Base-by-base conservation (phyloP, 2,329 filamentous ascomycete genomes). In the Ramularia collo-cygni region DNA sequence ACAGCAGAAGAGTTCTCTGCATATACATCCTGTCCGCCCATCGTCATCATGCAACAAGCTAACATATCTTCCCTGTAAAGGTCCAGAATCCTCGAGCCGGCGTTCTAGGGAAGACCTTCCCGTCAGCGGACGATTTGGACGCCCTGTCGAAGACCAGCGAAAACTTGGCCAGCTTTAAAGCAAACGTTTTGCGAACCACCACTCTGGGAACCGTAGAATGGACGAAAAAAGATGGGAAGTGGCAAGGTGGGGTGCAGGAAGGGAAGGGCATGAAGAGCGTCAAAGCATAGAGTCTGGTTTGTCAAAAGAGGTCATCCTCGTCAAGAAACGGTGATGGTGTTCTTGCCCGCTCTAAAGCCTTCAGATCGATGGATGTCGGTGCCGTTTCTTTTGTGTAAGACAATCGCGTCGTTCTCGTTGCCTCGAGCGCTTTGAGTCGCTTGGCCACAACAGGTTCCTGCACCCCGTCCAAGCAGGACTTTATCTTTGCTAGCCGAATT, bases 131-230 rank as follows among this genome's bases (percentile, higher is more conserved):
- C n/a, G 62, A 66, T 8, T 55, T 66, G 54, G 46, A 55, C 12
- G 43, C 47, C n/a, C 48, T 66, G 13, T 47, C 52, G 10, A 50
- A 50, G 16, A 59, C 60, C 34, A 62, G 61, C 30, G 48, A 51
- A 9, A 63, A 63, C 28, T 47, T 66, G 21, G 51, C 53, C 17
- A 56, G 50, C 35, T 62, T 66, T 54, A 61, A 61, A 42, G 62
- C 57, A 8, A 64, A 56, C 30, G 53, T 66, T 12, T 44, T 66
- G 38, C 55, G 62, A 10, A 60, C 59, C 6, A 56, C 50, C 4
- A 57, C 46, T 15, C 54, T 63, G 19, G 59, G 56, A 8, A 52
- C 55, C 12, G 52, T 64, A 17, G 57, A 60, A 6, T 64, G 60
- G 59, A 47, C 54, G 33, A 58, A 50, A 36, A 56, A 59, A 24